Percentiles rank a stretch among this genome's conserved stretches.
phyloP scores from a whole-genome alignment of 257 asterid species.

The Vinca minor region DNA sequence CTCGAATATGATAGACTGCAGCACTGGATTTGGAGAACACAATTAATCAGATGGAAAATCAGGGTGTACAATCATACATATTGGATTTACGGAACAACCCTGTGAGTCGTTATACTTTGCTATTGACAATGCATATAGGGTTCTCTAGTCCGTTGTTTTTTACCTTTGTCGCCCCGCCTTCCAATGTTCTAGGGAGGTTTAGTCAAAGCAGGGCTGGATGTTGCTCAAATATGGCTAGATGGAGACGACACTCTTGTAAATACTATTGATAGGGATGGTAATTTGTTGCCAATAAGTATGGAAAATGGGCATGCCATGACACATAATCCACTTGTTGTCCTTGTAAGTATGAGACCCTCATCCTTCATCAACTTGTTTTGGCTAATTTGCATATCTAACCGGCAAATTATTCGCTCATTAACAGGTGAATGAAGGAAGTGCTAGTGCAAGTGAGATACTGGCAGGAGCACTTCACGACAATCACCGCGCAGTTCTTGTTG shows the following conservation, averaged over 20 bases:
- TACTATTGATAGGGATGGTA: constrained; percentile 78
- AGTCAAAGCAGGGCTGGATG: constrained; percentile 91
- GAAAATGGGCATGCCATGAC: constrained; percentile 75
- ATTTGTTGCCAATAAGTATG: constrained; percentile 69
- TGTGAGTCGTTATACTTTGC: constrained; percentile 27
- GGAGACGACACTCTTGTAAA: constrained; percentile 85
- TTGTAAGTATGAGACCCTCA: constrained; percentile 33
- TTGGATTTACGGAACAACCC: constrained; percentile 91
- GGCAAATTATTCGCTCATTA: not conserved
- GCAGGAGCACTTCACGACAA: constrained; percentile 97
- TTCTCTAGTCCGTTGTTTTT: not conserved
- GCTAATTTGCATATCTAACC: not conserved
- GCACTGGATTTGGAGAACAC: constrained; percentile 81
- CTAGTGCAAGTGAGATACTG: constrained; percentile 93
- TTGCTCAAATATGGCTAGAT: constrained; percentile 91
- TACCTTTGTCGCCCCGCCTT: not conserved
- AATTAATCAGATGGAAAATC: constrained; percentile 66
- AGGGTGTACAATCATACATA: constrained; percentile 88
- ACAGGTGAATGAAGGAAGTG: constrained; percentile 94
- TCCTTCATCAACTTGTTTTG: not conserved
- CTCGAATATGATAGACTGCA: constrained; percentile 49
- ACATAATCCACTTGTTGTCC: constrained; percentile 80
- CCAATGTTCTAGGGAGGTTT: constrained; percentile 65
- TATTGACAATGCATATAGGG: not conserved
- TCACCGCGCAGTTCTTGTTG: constrained; percentile 81